Conservation (phyloP, 2,329 filamentous ascomycete species). For the Fusarium equiseti region DNA sequence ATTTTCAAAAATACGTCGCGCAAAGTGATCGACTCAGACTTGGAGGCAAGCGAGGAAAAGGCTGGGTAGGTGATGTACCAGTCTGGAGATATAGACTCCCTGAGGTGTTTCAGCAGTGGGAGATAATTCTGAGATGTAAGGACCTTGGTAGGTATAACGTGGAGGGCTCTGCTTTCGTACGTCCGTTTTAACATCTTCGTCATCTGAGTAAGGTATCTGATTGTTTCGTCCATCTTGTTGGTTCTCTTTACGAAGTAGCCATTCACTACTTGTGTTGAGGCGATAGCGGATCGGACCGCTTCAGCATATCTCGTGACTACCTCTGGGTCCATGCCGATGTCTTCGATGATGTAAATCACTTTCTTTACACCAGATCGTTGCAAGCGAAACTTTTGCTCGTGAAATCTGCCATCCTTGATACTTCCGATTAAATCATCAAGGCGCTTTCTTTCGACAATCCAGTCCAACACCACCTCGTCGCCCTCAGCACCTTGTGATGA, state of each 20-base stretch:
- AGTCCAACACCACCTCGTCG: slow-evolving; percentile 80
- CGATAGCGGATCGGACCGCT: slow-evolving; percentile 77
- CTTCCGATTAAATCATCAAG: slow-evolving; percentile 83
- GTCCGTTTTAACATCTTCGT: slow-evolving; percentile 74
- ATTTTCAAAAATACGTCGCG: slow-evolving; percentile 85
- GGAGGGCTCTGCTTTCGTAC: slow-evolving; percentile 70
- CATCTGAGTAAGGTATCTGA: slow-evolving; percentile 79
- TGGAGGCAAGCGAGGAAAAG: slow-evolving; percentile 79
- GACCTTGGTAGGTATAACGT: slow-evolving; percentile 74
- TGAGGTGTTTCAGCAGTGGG: slow-evolving; percentile 70
- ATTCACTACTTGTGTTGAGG: slow-evolving; percentile 81
- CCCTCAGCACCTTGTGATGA: slow-evolving; percentile 69
- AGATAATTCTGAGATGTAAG: slow-evolving; percentile 75
- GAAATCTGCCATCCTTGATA: slow-evolving; percentile 85
- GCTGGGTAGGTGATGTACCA: slow-evolving; percentile 77
- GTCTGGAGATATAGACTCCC: slow-evolving; percentile 60
- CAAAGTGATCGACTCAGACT: slow-evolving; percentile 79
- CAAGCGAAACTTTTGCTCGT: slow-evolving; percentile 86
- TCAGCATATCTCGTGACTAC: slow-evolving; percentile 71
- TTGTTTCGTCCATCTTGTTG: slow-evolving; percentile 80
- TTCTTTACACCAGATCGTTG: slow-evolving; percentile 79
- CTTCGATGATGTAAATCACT: slow-evolving; percentile 83
- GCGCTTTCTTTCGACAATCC: slow-evolving; percentile 84
- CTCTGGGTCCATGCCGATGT: slow-evolving; percentile 71
- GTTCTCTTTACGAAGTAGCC: slow-evolving; percentile 85